Base-by-base conservation (phyloP, 1,139 yeast species). In the Hansenula lynferdii region DNA sequence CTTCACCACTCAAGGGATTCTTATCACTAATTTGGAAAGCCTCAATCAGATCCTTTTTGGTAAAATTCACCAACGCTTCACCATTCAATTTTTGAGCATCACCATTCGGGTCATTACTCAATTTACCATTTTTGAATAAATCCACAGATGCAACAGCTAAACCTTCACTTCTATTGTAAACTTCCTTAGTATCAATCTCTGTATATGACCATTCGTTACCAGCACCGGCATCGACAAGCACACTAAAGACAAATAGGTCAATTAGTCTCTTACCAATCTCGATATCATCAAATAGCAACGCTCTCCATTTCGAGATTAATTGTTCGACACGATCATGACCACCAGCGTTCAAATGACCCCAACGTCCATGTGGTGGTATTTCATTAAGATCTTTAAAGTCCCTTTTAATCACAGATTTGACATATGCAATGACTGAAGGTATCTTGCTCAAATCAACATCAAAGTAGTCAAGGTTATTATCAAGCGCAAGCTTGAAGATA, bases 291-390 rank as follows among this genome's bases (percentile, higher is more conserved):
- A 65, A 56, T 3, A 54, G 46, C 5, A 54, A 37, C 5, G 36
- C 23, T 17, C 44, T 36, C 70, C 76, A 65, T 21, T 45, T 41
- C 0, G 52, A 50, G 24, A 76, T 63, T 40, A 76, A 51, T 5
- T 48, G 41, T 18, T 65, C 69, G 27, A 77, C 61, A 30, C 83
- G 64, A 20, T 53, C 53, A 17, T 53, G 53, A 9, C 64, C 67
- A 20, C 73, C 74, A 19, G 68, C 74, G 45, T 75, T 73, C 48
- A 77, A 67, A 54, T 77, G 83, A 51, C 75, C 81, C 75, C 77
- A 76, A 41, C 84, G 63, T 4, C 83, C 83, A 53, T 77, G 83
- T 11, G 80, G 76, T 4, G 84, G 83, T 37, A 77, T 77, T 3
- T 53, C 40, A 11, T 48, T 48, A 37, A 61, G 65, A 39, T 65